These are phyloP conservation scores for Xylaria bambusicola DNA, from an alignment of 495 filamentous ascomycete genomes.

Conservation along the genomic window DNA sequence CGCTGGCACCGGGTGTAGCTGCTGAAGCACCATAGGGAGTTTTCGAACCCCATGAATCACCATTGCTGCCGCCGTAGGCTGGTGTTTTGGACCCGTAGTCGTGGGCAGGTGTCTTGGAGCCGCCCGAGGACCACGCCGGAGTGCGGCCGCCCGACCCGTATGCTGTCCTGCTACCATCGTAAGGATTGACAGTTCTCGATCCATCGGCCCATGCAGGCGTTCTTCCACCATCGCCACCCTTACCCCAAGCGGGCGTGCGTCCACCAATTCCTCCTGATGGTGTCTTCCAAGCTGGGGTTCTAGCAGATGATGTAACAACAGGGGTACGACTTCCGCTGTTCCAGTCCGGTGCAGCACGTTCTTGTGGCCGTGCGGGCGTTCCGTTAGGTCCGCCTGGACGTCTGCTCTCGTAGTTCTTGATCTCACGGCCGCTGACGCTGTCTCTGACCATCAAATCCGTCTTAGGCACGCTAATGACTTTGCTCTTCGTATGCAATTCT, in stretches of 20 bases:
- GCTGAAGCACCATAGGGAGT: slow-evolving; percentile 67
- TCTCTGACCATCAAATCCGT: slow-evolving; percentile 79
- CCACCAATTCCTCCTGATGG: slow-evolving; percentile 47
- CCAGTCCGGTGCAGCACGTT: slow-evolving; percentile 42
- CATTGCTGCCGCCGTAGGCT: slow-evolving; percentile 54
- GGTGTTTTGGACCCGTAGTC: slow-evolving; percentile 73
- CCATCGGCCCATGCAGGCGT: slow-evolving; percentile 82
- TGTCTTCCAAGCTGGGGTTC: slow-evolving; percentile 68
- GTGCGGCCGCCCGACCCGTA: slow-evolving; percentile 56
- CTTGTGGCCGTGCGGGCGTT: slow-evolving; percentile 44
- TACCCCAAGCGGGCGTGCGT: slow-evolving; percentile 68
- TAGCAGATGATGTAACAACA: slow-evolving; percentile 58
- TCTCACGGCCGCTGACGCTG: slow-evolving; percentile 70
- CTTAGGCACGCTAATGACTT: slow-evolving; percentile 79
- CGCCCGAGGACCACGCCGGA: slow-evolving; percentile 54
- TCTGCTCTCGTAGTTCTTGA: slow-evolving; percentile 64
- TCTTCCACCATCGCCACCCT: slow-evolving; percentile 60
- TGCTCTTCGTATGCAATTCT: slow-evolving; percentile 89
- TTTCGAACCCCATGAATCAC: slow-evolving; percentile 72
- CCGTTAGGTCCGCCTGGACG: slow-evolving; percentile 56
- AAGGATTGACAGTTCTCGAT: slow-evolving; percentile 73
- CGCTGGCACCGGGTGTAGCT: slow-evolving; percentile 57
- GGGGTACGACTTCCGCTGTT: slow-evolving; percentile 68
- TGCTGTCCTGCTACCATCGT: slow-evolving; percentile 79
- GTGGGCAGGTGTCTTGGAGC: slow-evolving; percentile 63